Base-by-base conservation (phyloP, 2,329 filamentous ascomycete species). In the Westerdykella sp. region DNA sequence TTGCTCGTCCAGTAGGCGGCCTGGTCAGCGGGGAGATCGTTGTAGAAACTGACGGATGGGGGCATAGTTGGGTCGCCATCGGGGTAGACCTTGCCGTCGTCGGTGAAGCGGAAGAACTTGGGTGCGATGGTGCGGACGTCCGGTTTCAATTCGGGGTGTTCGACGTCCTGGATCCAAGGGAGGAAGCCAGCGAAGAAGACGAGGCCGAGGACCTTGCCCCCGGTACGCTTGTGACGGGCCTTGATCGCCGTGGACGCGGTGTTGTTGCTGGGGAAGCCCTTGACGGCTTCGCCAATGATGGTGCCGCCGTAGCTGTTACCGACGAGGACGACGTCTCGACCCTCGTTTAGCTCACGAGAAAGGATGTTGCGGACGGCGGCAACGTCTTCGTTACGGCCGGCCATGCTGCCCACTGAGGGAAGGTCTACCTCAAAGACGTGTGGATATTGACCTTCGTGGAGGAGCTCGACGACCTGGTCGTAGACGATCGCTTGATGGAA, bases 281-380 rank as follows among this genome's bases (percentile, higher is more conserved):
- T 47, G 39, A 60, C 54, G 4, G 59, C 59, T 37, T 60, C 57
- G 16, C 52, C 51, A 16, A 59, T 53, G 11, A 61, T 55, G 7
- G 52, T 56, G 11, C 46, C 55, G 4, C 53, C 59, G 36, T 61
- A 63, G 45, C 57, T 60, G 44, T 60, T 59, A 1, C 54, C 56
- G 6, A 60, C 53, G 2, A 63, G 34, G 9, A 63, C 28, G 6
- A 62, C 48, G 21, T 62, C 51, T 22, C 51, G 43, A 30, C 57
- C 55, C 0, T 31, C 11, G 1, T 40, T 18, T 3, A 61, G 41
- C 12, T 47, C 44, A 14, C 42, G 25, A 4, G 36, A n/a, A n/a
- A 61, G 39, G 2, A 45, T n/a, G 3, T 30, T 21, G 6, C 41
- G 49, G n/a, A 60, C 47, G 13, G 42, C 42, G 3, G 39, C 14